These are phyloP conservation scores for Fusarium miscanthi DNA, from an alignment of 2,329 filamentous ascomycete genomes.

Conservation along the genomic window DNA sequence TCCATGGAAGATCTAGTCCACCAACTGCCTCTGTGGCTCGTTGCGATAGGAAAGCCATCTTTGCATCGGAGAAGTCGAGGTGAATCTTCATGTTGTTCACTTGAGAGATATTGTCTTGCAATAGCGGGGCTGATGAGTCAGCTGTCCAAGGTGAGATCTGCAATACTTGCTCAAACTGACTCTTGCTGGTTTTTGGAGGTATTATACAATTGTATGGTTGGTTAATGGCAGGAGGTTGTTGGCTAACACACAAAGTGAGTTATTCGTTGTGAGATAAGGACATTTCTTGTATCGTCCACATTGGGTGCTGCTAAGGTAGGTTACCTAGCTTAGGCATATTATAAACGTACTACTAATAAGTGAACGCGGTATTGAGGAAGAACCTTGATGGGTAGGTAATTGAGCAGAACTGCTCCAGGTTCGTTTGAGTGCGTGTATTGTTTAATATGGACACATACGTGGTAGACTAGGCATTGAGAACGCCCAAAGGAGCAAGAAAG, in stretches of 20 bases:
- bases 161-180: conserved; percentile 1
- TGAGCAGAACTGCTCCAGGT: background rate
- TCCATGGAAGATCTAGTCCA: conserved; percentile 47
- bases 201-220: background rate
- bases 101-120: background rate
- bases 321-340: background rate
- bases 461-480: background rate
- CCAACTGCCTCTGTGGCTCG: conserved; percentile 41
- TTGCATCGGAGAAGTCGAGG: conserved; percentile 16
- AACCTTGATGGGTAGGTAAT: conserved; percentile 17
- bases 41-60: conserved; percentile 34
- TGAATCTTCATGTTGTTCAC: conserved; percentile 25
- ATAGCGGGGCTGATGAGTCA: conserved; percentile 33
- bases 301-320: too few species aligned
- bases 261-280: background rate
- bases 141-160: background rate
- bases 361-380: background rate
- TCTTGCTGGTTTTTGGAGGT: background rate
- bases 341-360: background rate
- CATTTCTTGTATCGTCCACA: background rate
- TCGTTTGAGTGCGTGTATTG: background rate
- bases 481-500: background rate
- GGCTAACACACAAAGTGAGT: background rate
- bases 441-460: background rate
- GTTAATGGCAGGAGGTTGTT: too few species aligned